Conservation (phyloP, 2,329 filamentous ascomycete species). For the Penicillium sp. region DNA sequence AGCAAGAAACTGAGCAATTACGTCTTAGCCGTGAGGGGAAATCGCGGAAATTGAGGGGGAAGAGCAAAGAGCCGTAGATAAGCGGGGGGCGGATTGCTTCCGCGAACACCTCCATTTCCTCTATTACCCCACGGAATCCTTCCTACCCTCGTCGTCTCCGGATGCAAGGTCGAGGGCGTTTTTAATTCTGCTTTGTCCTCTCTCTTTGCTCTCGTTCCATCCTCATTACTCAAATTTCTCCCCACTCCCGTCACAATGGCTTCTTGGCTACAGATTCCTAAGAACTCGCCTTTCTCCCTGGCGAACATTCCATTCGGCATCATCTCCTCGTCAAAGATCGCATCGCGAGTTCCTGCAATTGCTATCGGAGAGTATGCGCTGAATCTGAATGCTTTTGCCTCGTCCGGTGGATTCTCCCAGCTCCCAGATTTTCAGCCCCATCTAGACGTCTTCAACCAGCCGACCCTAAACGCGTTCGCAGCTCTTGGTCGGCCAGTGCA, state of each 20-base stretch:
- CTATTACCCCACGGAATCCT: neutral
- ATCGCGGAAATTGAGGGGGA: neutral
- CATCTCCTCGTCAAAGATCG: conserved; percentile 66
- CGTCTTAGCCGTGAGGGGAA: conserved; percentile 4
- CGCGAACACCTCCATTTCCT: conserved; percentile 62
- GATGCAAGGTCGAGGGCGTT: conserved; percentile 24
- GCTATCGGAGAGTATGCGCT: conserved; percentile 75
- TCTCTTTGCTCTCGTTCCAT: neutral
- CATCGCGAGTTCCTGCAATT: conserved; percentile 66
- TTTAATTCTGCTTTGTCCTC: conserved; percentile 7
- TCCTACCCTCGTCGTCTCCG: conserved; percentile 50
- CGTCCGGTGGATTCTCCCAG: conserved; percentile 62
- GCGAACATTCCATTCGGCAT: conserved; percentile 85
- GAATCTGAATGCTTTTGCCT: conserved; percentile 68
- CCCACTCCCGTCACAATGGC: conserved; percentile 37
- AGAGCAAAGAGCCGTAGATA: conserved; percentile 15
- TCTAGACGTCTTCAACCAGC: conserved; percentile 65
- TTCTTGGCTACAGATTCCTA: conserved; percentile 66
- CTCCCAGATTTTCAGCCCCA: conserved; percentile 63
- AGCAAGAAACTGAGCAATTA: neutral
- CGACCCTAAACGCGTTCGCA: conserved; percentile 75
- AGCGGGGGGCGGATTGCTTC: conserved; percentile 58
- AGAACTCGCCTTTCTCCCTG: conserved; percentile 71
- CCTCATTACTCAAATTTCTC: neutral
- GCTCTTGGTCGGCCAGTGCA: conserved; percentile 71